Conservation (phyloP, 2,329 filamentous ascomycete species). For the Hymenoscyphus fructigenus region DNA sequence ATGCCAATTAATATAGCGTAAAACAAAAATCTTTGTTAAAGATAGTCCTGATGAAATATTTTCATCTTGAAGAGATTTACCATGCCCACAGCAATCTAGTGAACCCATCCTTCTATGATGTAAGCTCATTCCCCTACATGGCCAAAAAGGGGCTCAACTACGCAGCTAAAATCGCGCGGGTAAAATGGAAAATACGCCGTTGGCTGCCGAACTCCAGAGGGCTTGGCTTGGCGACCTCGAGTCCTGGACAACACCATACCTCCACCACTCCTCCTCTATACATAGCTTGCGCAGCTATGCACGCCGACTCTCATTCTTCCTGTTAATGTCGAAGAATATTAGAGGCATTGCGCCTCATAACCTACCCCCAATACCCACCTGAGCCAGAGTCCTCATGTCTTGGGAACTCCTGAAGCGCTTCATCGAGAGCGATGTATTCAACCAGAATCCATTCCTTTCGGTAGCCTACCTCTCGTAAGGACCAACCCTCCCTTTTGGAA, state of each 20-base stretch:
- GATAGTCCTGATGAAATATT: too few relatives aligned
- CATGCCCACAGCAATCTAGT: too few relatives aligned
- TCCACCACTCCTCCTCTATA: constrained; percentile 8
- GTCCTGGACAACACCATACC: constrained; percentile 1
- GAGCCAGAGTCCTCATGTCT: constrained; percentile 52
- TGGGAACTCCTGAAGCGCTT: constrained; percentile 89
- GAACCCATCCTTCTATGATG: too few relatives aligned
- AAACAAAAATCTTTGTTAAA: too few relatives aligned
- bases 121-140: too few relatives aligned
- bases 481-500: constrained; percentile 21
- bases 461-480: constrained; percentile 81
- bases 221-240: background rate
- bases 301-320: constrained; percentile 16
- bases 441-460: constrained; percentile 83
- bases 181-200: background rate
- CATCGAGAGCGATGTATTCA: constrained; percentile 92
- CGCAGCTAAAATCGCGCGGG: too few relatives aligned
- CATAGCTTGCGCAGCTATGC: constrained; percentile 29
- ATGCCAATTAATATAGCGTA: too few relatives aligned
- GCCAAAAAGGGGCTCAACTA: too few relatives aligned
- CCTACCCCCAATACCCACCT: constrained; percentile 19
- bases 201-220: background rate
- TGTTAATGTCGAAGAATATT: constrained; percentile 36
- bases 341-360: constrained; percentile 37
- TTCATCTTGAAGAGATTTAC: too few relatives aligned